A percentile compares a stretch with the other conserved stretches of the same genome.
Evolutionary conservation across 257 asterid species (phyloP).

Genomic region (Primulina tabacum): DNA sequence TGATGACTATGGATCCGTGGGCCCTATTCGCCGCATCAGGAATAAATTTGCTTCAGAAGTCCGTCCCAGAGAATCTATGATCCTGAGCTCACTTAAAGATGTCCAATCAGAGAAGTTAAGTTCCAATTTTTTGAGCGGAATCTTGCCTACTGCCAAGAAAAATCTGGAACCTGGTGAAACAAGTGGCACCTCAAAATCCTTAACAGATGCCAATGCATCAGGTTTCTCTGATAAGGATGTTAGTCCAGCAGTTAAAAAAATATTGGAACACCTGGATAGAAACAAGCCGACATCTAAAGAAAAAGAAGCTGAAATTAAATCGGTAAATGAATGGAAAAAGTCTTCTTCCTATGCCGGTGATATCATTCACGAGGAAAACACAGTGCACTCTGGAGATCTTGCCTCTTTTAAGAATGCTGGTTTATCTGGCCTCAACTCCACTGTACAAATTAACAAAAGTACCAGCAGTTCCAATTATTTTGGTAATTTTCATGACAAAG

Average conservation of each 20-base stretch:
- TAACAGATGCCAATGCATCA: slow-evolving; percentile 30
- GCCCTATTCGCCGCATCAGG: slow-evolving; percentile 71
- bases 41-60: slow-evolving; percentile 66
- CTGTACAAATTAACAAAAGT: slow-evolving; percentile 31
- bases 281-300: slow-evolving; percentile 72
- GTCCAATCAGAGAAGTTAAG: slow-evolving; percentile 32
- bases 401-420: slow-evolving; percentile 33
- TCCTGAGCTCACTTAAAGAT: slow-evolving; percentile 43
- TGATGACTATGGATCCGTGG: slow-evolving; percentile 70
- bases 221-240: slow-evolving; percentile 31
- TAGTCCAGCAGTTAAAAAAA: slow-evolving; percentile 44
- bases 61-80: slow-evolving; percentile 66
- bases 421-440: slow-evolving; percentile 25
- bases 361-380: slow-evolving; percentile 32
- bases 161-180: slow-evolving; percentile 47
- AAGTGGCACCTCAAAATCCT: slow-evolving; percentile 43
- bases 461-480: slow-evolving; percentile 30
- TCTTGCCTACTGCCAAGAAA: slow-evolving; percentile 39
- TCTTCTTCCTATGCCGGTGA: slow-evolving; percentile 37
- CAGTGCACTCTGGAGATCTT: slow-evolving; percentile 34
- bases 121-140: slow-evolving; percentile 39
- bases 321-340: slow-evolving; percentile 58
- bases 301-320: slow-evolving; percentile 64
- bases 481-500: slow-evolving; percentile 31
- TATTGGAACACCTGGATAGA: slow-evolving; percentile 70